These are phyloP conservation scores for Ambrosia artemisiifolia DNA, from an alignment of 129 eudicot genomes.

Conservation along the genomic window DNA sequence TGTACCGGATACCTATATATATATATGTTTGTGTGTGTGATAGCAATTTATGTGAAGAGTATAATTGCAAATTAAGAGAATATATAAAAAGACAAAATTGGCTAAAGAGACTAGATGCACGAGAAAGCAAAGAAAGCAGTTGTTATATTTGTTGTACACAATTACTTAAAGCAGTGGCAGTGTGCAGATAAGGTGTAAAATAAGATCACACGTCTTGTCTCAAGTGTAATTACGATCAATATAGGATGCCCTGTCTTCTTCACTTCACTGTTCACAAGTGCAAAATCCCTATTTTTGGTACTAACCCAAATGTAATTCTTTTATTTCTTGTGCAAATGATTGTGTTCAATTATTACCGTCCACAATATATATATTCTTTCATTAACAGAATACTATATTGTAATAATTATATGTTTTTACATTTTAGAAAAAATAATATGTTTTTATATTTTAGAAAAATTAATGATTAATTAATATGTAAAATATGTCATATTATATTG, in stretches of 20 bases:
- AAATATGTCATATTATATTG: no score
- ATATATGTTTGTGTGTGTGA: no score
- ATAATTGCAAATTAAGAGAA: no score
- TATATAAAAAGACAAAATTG: background rate
- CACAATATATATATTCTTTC: background rate
- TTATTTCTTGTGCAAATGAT: conserved; percentile 20
- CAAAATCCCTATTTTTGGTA: conserved; percentile 24
- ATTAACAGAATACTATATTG: background rate
- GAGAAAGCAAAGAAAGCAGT: conserved; percentile 14
- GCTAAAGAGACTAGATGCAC: conserved; percentile 16
- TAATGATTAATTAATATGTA: no score
- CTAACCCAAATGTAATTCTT: conserved; percentile 7
- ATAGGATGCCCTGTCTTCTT: conserved; percentile 28
- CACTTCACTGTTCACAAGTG: conserved; percentile 27
- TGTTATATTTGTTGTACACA: conserved; percentile 13
- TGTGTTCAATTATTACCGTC: conserved; percentile 9
- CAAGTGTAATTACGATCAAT: conserved; percentile 18
- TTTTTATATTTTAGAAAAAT: no score
- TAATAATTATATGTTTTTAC: no score
- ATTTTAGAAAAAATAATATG: no score
- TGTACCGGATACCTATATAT: no score
- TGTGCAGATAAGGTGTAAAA: conserved; percentile 17
- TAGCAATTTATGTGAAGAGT: no score
- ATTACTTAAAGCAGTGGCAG: conserved; percentile 18
- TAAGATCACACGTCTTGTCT: conserved; percentile 35